Evolutionary conservation across 306 rosid genomes (phyloP), one percentile per base, ranked within the genome.

Genomic region (Gleditsia sinensis): DNA sequence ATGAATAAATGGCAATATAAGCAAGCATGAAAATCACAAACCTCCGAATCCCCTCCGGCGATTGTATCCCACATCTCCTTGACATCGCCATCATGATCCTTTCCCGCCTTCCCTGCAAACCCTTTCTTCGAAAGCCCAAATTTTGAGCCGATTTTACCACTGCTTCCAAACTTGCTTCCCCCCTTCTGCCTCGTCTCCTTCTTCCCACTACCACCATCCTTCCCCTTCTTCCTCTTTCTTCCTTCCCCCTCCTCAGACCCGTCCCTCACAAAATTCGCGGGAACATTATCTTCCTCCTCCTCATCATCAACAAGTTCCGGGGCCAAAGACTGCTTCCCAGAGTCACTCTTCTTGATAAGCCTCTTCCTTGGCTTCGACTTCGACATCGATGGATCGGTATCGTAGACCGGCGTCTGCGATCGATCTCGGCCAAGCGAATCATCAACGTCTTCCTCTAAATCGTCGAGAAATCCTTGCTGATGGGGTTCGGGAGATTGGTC

Each of bases 51-150:
- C 13, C 83, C 96, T 0, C 91, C 97, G 12, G 92, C 96, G 75
- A 93, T 78, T 12, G 92, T 83, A 73, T 93, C 96, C 98, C 98
- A 93, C 98, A 91, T 82, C 86, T 93, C 98, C 69, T 86, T 86
- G 72, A 93, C 98, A 77, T 93, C 97, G 10, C 97, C 93, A 45
- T 89, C 94, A 11, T 82, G 94, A 74, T 91, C 96, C 80, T 79
- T 90, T 55, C 86, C 81, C 12, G 80, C 86, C 72, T 91, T 91
- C 10, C 90, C 94, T 0, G 89, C 67, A 21, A 89, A 85, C 45
- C 85, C 87, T 80, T 81, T 88, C 88, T 73, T 88, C 0, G 88
- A 37, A 57, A 69, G 36, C 37, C 87, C 81, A 25, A 82, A 85
- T 76, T 78, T 84, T 8, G 90, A 84, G 39, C 82, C 91, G 6